Evolutionary conservation across 768 basidiomycete species (phyloP).

Genomic region (Hebeloma cylindrosporum): DNA sequence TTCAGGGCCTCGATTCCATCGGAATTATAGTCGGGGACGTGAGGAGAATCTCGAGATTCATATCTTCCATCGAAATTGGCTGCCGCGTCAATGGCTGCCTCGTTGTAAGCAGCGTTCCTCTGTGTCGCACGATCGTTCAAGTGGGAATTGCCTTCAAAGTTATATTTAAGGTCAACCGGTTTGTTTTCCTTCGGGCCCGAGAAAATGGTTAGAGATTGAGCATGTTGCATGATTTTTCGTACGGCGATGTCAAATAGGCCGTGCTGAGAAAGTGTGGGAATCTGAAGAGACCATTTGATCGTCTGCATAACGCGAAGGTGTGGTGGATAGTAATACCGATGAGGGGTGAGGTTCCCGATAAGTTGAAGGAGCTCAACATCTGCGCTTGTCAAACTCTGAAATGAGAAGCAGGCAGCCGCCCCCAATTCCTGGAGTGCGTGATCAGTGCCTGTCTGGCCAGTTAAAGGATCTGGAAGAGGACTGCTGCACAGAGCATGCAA

Average conservation of each 20-base stretch:
- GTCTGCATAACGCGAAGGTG: conserved; percentile 40
- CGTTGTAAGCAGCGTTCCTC: conserved; percentile 13
- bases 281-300: conserved; percentile 31
- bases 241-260: conserved; percentile 20
- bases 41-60: conserved; percentile 14
- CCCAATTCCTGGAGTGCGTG: conserved; percentile 41
- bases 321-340: conserved; percentile 37
- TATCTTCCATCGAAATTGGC: conserved; percentile 10
- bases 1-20: conserved; percentile 12
- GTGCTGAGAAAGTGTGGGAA: conserved; percentile 28
- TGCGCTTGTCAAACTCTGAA: conserved; percentile 31
- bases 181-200: no score
- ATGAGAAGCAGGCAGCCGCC: conserved; percentile 39
- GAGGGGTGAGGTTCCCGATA: conserved; percentile 35
- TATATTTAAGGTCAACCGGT: neutral
- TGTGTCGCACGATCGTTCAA: conserved; percentile 12
- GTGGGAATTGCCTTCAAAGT: conserved; percentile 5
- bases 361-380: conserved; percentile 32
- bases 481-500: conserved; percentile 50
- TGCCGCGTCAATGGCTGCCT: neutral
- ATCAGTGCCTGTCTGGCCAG: conserved; percentile 42
- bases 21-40: neutral
- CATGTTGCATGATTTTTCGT: conserved; percentile 30
- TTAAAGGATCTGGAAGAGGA: no score
- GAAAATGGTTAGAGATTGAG: conserved; percentile 11